Conservation (phyloP, 1,139 yeast genomes). For the Saccharomyces uvarum region DNA sequence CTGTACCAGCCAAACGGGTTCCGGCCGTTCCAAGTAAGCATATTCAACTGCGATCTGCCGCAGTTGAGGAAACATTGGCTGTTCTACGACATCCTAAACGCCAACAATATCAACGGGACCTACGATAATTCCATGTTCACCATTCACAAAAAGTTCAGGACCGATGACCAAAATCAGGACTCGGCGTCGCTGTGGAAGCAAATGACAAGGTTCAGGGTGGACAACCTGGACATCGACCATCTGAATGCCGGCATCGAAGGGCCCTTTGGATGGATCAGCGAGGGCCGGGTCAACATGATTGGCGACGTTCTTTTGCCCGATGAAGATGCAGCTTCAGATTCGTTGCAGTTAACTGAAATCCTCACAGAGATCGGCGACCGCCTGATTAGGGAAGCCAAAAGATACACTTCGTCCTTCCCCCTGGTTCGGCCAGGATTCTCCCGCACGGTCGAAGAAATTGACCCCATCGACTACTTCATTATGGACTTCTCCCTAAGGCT, state of each 20-base stretch:
- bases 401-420: conserved; percentile 12
- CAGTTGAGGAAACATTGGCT: conserved; percentile 86
- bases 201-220: conserved; percentile 74
- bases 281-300: conserved; percentile 84
- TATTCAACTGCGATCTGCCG: conserved; percentile 76
- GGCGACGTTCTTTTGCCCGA: conserved; percentile 55
- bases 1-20: conserved; percentile 73
- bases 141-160: conserved; percentile 65
- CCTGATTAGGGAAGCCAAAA: conserved; percentile 20
- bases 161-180: conserved; percentile 3
- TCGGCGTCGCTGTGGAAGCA: conserved; percentile 45
- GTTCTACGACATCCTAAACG: conserved; percentile 76
- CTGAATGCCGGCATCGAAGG: conserved; percentile 84
- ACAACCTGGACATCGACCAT: conserved; percentile 79
- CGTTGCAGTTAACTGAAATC: conserved; percentile 19
- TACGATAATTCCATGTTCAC: conserved; percentile 91
- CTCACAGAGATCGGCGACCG: conserved; percentile 21
- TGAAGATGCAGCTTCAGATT: conserved; percentile 16
- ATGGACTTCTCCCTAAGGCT: conserved; percentile 71
- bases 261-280: conserved; percentile 93
- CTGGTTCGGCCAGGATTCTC: conserved; percentile 11
- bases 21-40: conserved; percentile 77
- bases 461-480: conserved; percentile 51
- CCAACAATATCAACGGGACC: conserved; percentile 79
- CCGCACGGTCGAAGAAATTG: conserved; percentile 19